Percentiles rank a stretch among this genome's conserved stretches.
Evolutionary conservation across 306 rosid genomes (phyloP).

Genomic region (Morella rubra): DNA sequence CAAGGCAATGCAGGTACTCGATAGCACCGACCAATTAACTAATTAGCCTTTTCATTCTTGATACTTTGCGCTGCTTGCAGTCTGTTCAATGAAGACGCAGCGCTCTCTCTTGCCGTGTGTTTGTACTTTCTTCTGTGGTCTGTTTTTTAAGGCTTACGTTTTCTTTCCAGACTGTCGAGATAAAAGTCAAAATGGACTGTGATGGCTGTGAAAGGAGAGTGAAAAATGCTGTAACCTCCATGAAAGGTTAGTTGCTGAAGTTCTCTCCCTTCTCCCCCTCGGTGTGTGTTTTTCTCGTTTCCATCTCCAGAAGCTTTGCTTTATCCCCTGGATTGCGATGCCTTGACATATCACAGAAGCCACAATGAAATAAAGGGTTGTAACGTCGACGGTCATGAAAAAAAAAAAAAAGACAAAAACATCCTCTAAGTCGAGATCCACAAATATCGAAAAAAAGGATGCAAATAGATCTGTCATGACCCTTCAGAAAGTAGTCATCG

Average conservation of each 20-base stretch:
- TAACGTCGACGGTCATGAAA: background rate
- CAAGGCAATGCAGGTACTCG: conserved; percentile 82
- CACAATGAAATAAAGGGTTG: background rate
- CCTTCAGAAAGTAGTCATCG: background rate
- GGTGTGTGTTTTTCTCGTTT: background rate
- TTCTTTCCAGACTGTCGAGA: conserved; percentile 63
- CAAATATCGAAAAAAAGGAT: background rate
- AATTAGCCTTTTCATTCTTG: background rate
- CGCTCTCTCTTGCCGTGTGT: background rate
- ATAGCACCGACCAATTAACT: background rate
- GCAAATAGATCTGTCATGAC: background rate
- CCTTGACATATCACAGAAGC: conserved; percentile 6
- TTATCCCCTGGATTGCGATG: conserved; percentile 13
- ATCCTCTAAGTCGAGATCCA: background rate
- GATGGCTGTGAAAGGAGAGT: conserved; percentile 92
- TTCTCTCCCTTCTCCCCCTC: background rate
- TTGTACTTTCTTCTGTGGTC: background rate
- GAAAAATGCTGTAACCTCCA: conserved; percentile 59
- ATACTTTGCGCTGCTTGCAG: too few relatives aligned
- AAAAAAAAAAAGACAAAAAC: background rate
- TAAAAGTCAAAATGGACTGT: conserved; percentile 90
- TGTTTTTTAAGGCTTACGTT: background rate
- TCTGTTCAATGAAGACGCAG: too few relatives aligned
- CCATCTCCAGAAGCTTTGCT: background rate
- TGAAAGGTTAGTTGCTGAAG: conserved; percentile 54